Evolutionary conservation across 2,329 filamentous ascomycete species (phyloP), one percentile per base, ranked within the genome.

Genomic region (Aureobasidium vineae): DNA sequence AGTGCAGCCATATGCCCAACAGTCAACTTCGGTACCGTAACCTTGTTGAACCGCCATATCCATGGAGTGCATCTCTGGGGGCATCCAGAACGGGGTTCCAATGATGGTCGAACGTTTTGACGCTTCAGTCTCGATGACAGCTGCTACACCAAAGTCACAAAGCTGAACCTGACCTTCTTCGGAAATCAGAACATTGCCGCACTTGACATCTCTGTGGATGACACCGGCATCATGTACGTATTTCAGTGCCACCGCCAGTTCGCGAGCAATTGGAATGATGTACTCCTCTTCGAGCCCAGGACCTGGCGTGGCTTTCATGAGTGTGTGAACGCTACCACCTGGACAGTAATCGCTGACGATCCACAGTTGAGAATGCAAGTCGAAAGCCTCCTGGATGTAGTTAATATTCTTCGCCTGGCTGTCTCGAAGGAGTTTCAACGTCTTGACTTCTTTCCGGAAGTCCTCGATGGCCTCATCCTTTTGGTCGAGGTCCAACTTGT

Each of bases 281-380:
- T 83, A 88, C 67, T 82, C 82, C 70, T 88, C 86, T 33, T 85
- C 83, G 2, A 88, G 77, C 21, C 77, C 78, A 13, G 73, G 71
- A 5, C 68, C 61, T 33, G 68, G n/a, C 31, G 66, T 72, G 8
- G 80, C 83, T 68, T 81, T 80, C 81, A 88, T 86, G 71, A 89
- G 72, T 10, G 86, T 88, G 67, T 85, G 82, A 7, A 96, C 88
- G 75, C 91, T 95, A 57, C 91, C 91, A 69, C 91, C 91, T 6
- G 89, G 90, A 72, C 91, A 93, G 76, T 93, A 92, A 78, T 95
- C 90, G 67, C 90, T 93, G 66, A 95, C 86, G 80, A 95, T 91
- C 91, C 91, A 96, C 79, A 96, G 88, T 68, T 91, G 86, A 71
- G 90, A 88, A 49, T 90, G 89, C 43, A 94, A 86, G 10, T 90